A percentile compares a stretch with the other conserved stretches of the same genome.
Conservation (phyloP, 2,329 filamentous ascomycete species). For the Colletotrichum caudatum region DNA sequence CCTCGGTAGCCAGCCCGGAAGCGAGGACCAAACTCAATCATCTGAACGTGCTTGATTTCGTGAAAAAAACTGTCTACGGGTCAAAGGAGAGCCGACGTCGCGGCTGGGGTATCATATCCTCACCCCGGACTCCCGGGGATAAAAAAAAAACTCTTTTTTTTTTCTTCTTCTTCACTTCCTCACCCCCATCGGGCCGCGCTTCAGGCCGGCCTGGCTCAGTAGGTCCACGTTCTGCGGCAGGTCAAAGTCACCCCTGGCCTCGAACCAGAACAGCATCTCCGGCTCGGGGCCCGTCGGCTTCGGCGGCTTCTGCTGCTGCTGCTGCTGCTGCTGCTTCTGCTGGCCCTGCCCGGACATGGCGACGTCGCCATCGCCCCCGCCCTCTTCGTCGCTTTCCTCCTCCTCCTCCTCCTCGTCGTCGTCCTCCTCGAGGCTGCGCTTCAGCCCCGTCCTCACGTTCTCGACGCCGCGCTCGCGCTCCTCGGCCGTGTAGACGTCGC, state of each 20-base stretch:
- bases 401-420: constrained; percentile 62
- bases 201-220: constrained; percentile 50
- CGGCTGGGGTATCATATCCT: constrained; percentile 42
- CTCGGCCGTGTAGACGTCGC: constrained; percentile 77
- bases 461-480: constrained; percentile 75
- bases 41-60: background rate
- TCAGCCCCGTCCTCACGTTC: constrained; percentile 79
- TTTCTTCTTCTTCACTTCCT: constrained; percentile 6
- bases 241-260: constrained; percentile 58
- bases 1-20: background rate
- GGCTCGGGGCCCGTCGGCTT: constrained; percentile 54
- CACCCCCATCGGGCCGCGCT: constrained; percentile 29
- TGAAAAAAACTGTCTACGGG: background rate
- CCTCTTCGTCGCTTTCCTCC: constrained; percentile 68
- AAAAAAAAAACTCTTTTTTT: background rate
- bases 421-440: constrained; percentile 64
- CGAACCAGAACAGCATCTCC: constrained; percentile 62
- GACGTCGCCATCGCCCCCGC: constrained; percentile 57
- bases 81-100: constrained; percentile 8
- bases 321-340: constrained; percentile 44
- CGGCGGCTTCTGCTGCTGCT: constrained; percentile 46
- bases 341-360: constrained; percentile 48
- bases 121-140: background rate
- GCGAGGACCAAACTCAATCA: background rate
- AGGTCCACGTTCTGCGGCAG: constrained; percentile 60